Evolutionary conservation across 805 yeast species (phyloP), one percentile per base, ranked within the genome.

Genomic region (Candida piceae): DNA sequence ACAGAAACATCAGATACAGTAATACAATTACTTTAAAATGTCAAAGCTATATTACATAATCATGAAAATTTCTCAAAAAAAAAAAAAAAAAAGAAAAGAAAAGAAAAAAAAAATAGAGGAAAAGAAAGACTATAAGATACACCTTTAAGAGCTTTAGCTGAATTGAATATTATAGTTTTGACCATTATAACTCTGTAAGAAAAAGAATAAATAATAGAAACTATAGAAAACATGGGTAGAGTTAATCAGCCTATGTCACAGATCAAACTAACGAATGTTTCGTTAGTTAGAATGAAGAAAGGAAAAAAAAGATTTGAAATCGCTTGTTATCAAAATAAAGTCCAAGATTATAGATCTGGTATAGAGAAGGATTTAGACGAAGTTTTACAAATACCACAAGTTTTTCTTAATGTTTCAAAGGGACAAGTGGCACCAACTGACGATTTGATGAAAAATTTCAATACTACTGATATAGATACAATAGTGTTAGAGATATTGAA

Each of bases 301-400:
- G 96, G 89, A 29, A 87, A 86, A 57, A 85, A 86, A 60, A 69
- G 96, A 46, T 93, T 88, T 51, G 98, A 93, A 61, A 74, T 93
- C 31, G 97, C 97, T 0, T 93, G 98, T 55, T 93, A 93, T 59
- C 96, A 86, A 55, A 93, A 93, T 53, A 93, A 93, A 56, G 96
- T 93, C 5, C 97, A 90, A 58, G 98, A 93, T 59, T 93, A 88
- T 78, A 71, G 97, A 49, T 73, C 76, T 43, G 84, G 83, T 40
- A 78, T 85, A 57, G 98, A 93, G 55, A 90, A 86, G 49, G 96
- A 93, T 57, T 59, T 93, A 7, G 97, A 93, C 63, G 98, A 93
- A 56, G 98, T 93, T 3, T 67, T 93, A 25, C 98, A 93, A 58
- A 87, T 93, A 36, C 96, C 88, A n/a, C 96, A 84, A 58, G 95